Percentiles rank a stretch among this genome's conserved stretches.
Evolutionary conservation across 2,329 filamentous ascomycete genomes (phyloP).

Genomic region (Pseudocercospora crystallina): DNA sequence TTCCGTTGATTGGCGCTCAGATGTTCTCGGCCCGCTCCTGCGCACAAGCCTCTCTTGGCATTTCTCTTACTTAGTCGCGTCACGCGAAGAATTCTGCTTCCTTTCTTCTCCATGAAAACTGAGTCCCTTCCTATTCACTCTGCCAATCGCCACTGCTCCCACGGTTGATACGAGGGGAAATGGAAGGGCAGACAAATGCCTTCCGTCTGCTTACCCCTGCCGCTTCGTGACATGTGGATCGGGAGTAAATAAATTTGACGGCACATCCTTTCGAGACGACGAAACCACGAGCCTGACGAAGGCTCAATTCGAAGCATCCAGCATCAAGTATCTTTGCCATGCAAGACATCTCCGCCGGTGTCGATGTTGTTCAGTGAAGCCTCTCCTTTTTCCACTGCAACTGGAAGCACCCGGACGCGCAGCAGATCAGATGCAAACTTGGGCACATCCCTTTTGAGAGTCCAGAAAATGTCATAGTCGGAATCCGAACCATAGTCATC

Average conservation of each 20-base stretch:
- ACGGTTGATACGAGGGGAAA: conserved; percentile 68
- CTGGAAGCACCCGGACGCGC: too few species aligned
- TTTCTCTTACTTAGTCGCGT: conserved; percentile 48
- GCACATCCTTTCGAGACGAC: conserved; percentile 33
- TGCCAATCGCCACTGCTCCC: conserved; percentile 54
- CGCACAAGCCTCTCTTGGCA: conserved; percentile 25
- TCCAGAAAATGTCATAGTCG: too few species aligned
- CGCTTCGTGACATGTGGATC: conserved; percentile 43
- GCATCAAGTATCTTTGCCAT: too few species aligned
- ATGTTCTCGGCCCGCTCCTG: too few species aligned
- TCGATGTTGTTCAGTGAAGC: too few species aligned
- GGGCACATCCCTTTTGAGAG: too few species aligned
- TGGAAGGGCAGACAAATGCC: conserved; percentile 60
- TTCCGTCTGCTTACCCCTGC: conserved; percentile 61
- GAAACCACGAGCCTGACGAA: background rate
- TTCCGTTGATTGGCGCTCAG: too few species aligned
- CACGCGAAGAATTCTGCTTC: conserved; percentile 26
- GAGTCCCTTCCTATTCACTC: conserved; percentile 64
- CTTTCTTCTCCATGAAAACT: conserved; percentile 41
- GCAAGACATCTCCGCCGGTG: too few species aligned
- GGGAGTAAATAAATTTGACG: conserved; percentile 50
- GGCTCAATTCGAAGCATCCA: too few species aligned
- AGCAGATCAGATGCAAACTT: too few species aligned
- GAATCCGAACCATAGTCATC: too few species aligned
- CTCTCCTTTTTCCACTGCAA: too few species aligned